These are phyloP conservation scores for Lanmaoa rubissima DNA, from an alignment of 768 basidiomycete species.

Conservation along the genomic window DNA sequence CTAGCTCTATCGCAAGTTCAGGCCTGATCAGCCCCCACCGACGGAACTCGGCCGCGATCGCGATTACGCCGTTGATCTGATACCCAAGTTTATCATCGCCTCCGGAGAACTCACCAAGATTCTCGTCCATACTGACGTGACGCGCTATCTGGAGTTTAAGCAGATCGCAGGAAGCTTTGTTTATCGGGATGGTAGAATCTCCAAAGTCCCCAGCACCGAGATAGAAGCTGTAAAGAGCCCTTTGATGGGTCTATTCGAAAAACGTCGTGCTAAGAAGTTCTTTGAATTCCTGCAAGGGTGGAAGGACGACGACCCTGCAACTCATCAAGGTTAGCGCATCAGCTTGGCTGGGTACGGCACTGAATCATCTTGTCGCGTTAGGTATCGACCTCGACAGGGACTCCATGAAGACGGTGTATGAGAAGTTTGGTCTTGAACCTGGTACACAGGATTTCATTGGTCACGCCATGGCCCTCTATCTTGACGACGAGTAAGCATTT, in stretches of 20 bases:
- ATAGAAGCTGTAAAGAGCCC: constrained; percentile 94
- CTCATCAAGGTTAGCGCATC: constrained; percentile 80
- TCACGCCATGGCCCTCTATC: constrained; percentile 97
- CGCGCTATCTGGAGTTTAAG: constrained; percentile 98
- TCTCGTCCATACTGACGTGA: constrained; percentile 98
- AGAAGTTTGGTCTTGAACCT: constrained; percentile 94
- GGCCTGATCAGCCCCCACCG: constrained; percentile 71
- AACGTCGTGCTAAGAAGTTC: constrained; percentile 96
- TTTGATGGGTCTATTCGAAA: constrained; percentile 99
- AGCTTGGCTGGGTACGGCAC: not conserved
- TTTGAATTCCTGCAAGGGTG: constrained; percentile 95
- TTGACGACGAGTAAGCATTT: constrained; percentile 86
- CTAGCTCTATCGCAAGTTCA: constrained; percentile 96
- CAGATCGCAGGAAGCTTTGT: constrained; percentile 99
- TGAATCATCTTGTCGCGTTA: constrained; percentile 29
- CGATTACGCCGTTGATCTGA: constrained; percentile 96
- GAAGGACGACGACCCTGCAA: constrained; percentile 93
- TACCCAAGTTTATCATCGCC: constrained; percentile 99
- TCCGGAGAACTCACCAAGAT: constrained; percentile 97
- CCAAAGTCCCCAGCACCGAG: constrained; percentile 96
- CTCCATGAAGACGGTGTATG: constrained; percentile 92
- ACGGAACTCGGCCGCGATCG: constrained; percentile 90
- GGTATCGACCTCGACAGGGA: constrained; percentile 87
- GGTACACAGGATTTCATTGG: constrained; percentile 99
- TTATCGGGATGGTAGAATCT: constrained; percentile 94